A percentile compares a stretch with the other conserved stretches of the same genome.
Conservation (phyloP, 169 alveolate genomes). For the Nephromyces sp. region DNA sequence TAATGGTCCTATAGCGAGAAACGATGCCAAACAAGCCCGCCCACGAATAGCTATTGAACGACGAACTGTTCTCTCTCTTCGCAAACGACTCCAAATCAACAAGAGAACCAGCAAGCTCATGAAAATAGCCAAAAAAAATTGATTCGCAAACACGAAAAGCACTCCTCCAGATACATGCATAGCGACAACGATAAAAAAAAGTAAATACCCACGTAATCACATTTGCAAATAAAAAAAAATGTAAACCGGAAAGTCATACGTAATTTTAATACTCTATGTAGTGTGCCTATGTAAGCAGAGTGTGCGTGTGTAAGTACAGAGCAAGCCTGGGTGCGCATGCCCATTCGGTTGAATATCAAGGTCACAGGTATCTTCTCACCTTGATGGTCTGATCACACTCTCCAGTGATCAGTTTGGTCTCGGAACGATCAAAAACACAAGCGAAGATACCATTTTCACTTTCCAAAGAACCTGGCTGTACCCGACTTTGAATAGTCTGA, state of each 20-base stretch:
- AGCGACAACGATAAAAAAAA: background rate
- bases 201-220: background rate
- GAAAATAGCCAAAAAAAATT: too few species aligned
- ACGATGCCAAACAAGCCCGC: too few species aligned
- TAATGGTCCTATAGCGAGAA: too few species aligned
- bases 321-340: background rate
- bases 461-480: constrained; percentile 92
- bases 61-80: too few species aligned
- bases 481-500: constrained; percentile 64
- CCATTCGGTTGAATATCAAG: background rate
- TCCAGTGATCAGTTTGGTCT: constrained; percentile 88
- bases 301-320: background rate
- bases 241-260: background rate
- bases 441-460: constrained; percentile 90
- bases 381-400: constrained; percentile 97
- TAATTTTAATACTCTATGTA: background rate
- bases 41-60: too few species aligned
- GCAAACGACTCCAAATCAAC: too few species aligned
- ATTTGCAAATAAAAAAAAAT: background rate
- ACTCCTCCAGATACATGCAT: too few species aligned
- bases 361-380: constrained; percentile 43
- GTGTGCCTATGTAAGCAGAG: background rate
- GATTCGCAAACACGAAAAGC: too few species aligned
- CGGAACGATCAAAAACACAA: constrained; percentile 84
- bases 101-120: too few species aligned